Evolutionary conservation across 148 eudicot genomes (phyloP).

Genomic region (Rhododendron kiyosumense): DNA sequence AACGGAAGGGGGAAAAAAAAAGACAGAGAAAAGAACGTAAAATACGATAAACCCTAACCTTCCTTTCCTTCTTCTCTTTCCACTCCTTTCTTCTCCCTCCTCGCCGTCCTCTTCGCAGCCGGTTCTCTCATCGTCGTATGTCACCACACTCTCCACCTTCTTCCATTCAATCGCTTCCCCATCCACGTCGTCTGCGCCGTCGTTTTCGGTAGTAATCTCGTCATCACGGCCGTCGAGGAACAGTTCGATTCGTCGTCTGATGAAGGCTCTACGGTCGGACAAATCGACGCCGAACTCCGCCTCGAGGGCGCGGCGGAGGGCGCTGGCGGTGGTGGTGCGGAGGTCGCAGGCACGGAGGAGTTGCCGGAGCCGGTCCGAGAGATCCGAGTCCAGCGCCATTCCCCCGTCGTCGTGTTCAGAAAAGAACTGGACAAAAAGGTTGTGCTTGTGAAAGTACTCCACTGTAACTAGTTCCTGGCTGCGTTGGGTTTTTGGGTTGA

Average conservation of each 20-base stretch:
- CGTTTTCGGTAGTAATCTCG: not conserved
- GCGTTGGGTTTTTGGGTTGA: too few species aligned
- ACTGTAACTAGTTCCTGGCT: too few species aligned
- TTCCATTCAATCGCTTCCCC: not conserved
- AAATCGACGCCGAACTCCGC: not conserved
- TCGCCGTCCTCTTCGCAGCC: not conserved
- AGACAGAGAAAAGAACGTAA: not conserved
- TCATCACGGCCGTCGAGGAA: not conserved
- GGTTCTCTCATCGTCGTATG: not conserved
- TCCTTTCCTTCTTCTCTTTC: not conserved
- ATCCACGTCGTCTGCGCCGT: not conserved
- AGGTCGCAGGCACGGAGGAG: not conserved
- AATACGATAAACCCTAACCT: not conserved
- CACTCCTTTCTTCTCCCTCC: not conserved
- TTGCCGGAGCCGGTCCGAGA: not conserved
- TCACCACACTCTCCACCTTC: not conserved
- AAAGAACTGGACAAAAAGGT: too few species aligned
- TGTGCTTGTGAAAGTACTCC: too few species aligned
- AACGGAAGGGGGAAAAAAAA: not conserved
- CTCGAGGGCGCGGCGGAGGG: slow-evolving; percentile 1
- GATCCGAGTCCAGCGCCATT: not conserved
- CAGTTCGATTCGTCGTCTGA: not conserved
- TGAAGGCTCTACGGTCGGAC: not conserved
- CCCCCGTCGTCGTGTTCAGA: not conserved
- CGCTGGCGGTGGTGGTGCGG: not conserved